These are phyloP conservation scores for Trichoderma harzianum DNA, from an alignment of 2,329 filamentous ascomycete genomes.

Conservation along the genomic window DNA sequence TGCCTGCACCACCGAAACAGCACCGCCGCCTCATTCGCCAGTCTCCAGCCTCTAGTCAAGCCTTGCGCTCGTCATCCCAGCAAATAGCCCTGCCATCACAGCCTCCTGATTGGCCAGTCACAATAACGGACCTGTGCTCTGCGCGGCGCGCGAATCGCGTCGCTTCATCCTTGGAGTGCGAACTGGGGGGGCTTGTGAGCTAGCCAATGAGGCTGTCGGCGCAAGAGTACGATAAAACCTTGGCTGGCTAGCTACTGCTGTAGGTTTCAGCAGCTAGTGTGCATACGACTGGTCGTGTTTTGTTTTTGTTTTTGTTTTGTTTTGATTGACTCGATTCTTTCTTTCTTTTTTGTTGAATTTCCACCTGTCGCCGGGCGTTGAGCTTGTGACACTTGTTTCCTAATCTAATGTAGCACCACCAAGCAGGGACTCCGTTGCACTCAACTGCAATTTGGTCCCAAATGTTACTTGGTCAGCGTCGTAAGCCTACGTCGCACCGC, in stretches of 20 bases:
- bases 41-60: not conserved
- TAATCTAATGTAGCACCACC: not conserved
- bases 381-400: not conserved
- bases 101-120: not conserved
- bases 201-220: constrained; percentile 15
- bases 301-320: not conserved
- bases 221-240: constrained; percentile 1
- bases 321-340: not conserved
- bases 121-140: not conserved
- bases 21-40: not conserved
- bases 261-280: not conserved
- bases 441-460: not conserved
- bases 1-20: constrained; percentile 1
- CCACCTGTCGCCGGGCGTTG: not conserved
- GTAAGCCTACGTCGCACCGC: not conserved
- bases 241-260: not conserved
- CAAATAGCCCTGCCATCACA: not conserved
- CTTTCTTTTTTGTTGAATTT: not conserved
- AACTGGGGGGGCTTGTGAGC: constrained; percentile 1
- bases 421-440: not conserved
- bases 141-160: constrained; percentile 12
- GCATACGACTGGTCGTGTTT: not conserved
- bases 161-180: not conserved
- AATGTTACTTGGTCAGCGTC: not conserved
- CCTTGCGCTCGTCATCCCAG: constrained; percentile 10